Base-by-base conservation (phyloP, 2,329 filamentous ascomycete species). In the Diaporthe sp. region DNA sequence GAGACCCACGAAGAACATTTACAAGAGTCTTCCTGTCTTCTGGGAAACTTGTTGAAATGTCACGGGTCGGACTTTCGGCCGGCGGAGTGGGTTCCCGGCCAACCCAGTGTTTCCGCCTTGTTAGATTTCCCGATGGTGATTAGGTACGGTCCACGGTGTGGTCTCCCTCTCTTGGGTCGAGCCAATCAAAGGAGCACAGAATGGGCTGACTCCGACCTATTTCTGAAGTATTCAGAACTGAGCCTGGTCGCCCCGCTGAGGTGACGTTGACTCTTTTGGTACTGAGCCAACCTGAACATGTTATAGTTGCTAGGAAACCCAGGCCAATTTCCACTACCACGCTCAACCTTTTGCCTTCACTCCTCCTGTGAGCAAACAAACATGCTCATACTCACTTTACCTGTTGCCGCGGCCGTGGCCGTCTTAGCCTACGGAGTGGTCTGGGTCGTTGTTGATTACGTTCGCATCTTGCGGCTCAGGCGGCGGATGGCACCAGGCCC, bases 351-450 rank as follows among this genome's bases (percentile, higher is more conserved):
- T 6, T 10, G 22, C 15, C 1, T 5, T 4, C 27, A 4, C 22
- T 1, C 6, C 13, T 56, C 3, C 7, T n/a, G n/a, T n/a, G 22
- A 32, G 8, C 0, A 10, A 15, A 6, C 1, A 10, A 56, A 3
- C 27, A 56, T 56, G 53, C 27, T 32, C 2, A 19, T 56, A 3
- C 17, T 56, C 17, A 15, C 17, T 2, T 10, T 56, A 35, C 53
- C 53, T 22, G 6, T 32, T 22, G 53, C 53, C 27, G 8, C 27
- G 6, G 13, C 27, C 22, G 27, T 56, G 27, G 53, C 53, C 27
- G 27, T 32, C 27, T 56, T 56, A 27, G 53, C 53, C 27, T 56
- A 56, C 17, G 53, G 27, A 56, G 53, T 56, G 27, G 3, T 56
- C 15, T 56, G 53, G 53, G 53, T 56, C 2, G 12, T 56, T 32